These are phyloP conservation scores for Calycina marina DNA, from an alignment of 2,329 filamentous ascomycete genomes.

Conservation along the genomic window DNA sequence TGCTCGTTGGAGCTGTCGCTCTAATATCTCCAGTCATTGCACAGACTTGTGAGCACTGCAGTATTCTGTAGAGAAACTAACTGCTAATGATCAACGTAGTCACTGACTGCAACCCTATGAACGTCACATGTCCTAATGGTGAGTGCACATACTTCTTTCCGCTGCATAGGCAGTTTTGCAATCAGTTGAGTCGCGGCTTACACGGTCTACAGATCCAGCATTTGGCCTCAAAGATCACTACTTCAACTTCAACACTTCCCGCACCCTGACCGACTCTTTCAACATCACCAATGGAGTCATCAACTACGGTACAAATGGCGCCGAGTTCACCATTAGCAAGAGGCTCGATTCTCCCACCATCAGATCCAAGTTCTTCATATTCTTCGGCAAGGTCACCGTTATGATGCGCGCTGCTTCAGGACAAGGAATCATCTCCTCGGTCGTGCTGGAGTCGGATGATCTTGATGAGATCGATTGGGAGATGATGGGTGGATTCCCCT, in stretches of 20 bases:
- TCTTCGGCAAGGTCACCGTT: slow-evolving; percentile 69
- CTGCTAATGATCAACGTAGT: no score
- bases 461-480: slow-evolving; percentile 86
- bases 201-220: slow-evolving; percentile 42
- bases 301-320: slow-evolving; percentile 46
- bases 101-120: slow-evolving; percentile 64
- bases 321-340: slow-evolving; percentile 55
- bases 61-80: no score
- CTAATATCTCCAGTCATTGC: slow-evolving; percentile 35
- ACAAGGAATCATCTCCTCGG: slow-evolving; percentile 62
- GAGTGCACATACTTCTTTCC: no score
- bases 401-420: slow-evolving; percentile 64
- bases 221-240: slow-evolving; percentile 44
- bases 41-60: slow-evolving; percentile 44
- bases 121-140: slow-evolving; percentile 44
- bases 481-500: slow-evolving; percentile 54
- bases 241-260: slow-evolving; percentile 44
- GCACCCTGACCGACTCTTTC: slow-evolving; percentile 46
- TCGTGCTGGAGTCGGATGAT: slow-evolving; percentile 73
- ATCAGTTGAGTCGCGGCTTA: slow-evolving; percentile 21
- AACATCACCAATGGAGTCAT: slow-evolving; percentile 54
- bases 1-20: slow-evolving; percentile 10
- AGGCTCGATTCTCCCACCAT: slow-evolving; percentile 67
- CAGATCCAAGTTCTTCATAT: slow-evolving; percentile 68
- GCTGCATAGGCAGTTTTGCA: no score